Evolutionary conservation across 2,329 filamentous ascomycete species (phyloP).

Genomic region (Cercospora citrullina): DNA sequence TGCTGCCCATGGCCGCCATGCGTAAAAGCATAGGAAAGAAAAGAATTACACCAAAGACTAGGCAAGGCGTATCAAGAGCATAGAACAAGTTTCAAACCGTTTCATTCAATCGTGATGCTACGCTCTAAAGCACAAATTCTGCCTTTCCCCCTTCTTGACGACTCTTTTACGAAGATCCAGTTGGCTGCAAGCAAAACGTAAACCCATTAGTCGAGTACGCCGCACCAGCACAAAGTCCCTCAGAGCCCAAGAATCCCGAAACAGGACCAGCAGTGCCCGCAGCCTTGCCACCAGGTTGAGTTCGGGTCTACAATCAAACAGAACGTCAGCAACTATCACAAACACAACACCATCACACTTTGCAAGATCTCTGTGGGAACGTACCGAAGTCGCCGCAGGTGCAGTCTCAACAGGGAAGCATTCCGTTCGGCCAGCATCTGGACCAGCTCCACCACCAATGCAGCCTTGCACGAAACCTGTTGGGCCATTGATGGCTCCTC

Average conservation of each 20-base stretch:
- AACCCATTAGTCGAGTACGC: conserved; percentile 20
- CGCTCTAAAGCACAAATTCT: background rate
- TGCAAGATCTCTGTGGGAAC: background rate
- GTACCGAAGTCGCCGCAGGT: conserved; percentile 17
- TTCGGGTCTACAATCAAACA: background rate
- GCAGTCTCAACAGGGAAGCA: conserved; percentile 22
- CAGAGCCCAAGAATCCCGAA: conserved; percentile 19
- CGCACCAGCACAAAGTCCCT: conserved; percentile 19
- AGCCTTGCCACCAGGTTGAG: conserved; percentile 16
- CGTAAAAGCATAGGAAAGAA: background rate
- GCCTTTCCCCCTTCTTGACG: background rate
- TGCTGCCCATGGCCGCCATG: no score
- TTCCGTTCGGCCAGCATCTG: conserved; percentile 14
- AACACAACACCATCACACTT: background rate
- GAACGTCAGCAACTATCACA: background rate
- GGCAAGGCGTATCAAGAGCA: background rate
- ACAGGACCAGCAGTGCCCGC: conserved; percentile 20
- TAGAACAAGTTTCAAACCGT: background rate
- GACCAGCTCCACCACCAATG: conserved; percentile 15
- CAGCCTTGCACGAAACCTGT: conserved; percentile 23
- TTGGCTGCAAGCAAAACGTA: conserved; percentile 22
- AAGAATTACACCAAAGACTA: background rate
- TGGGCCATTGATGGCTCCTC: conserved; percentile 24
- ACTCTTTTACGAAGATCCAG: conserved; percentile 2
- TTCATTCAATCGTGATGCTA: background rate